Evolutionary conservation across 306 rosid species (phyloP).

Genomic region (Ormosia emarginata): DNA sequence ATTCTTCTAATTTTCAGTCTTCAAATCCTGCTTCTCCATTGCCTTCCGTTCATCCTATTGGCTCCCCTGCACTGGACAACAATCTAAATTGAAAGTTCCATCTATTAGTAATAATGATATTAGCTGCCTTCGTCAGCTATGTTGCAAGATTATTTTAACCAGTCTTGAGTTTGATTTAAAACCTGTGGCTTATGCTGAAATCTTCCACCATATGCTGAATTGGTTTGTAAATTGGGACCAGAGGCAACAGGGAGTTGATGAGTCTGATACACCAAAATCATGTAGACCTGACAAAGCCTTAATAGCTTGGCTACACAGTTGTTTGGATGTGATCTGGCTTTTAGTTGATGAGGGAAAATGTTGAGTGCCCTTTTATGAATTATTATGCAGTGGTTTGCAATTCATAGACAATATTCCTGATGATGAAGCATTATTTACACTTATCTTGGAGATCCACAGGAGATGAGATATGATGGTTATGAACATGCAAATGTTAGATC

Average conservation of each 20-base stretch:
- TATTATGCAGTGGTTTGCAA: constrained; percentile 87
- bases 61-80: constrained; percentile 78
- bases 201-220: constrained; percentile 83
- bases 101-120: constrained; percentile 72
- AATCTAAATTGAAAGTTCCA: constrained; percentile 50
- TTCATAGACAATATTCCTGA: constrained; percentile 92
- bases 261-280: constrained; percentile 51
- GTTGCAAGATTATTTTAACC: constrained; percentile 90
- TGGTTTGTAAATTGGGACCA: constrained; percentile 99
- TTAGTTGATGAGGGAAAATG: constrained; percentile 91
- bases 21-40: constrained; percentile 91
- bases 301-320: constrained; percentile 93
- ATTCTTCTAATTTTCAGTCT: constrained; percentile 70
- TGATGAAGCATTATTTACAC: constrained; percentile 89
- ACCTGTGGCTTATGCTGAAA: constrained; percentile 78
- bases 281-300: constrained; percentile 85
- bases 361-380: constrained; percentile 92
- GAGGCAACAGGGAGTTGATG: constrained; percentile 70
- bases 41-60: constrained; percentile 76
- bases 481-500: constrained; percentile 99
- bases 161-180: constrained; percentile 75
- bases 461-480: constrained; percentile 98
- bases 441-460: constrained; percentile 92
- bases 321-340: constrained; percentile 98
- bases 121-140: constrained; percentile 93